These are phyloP conservation scores for Thelephora terrestris DNA, from an alignment of 1,284 basidiomycete species.

Conservation along the genomic window DNA sequence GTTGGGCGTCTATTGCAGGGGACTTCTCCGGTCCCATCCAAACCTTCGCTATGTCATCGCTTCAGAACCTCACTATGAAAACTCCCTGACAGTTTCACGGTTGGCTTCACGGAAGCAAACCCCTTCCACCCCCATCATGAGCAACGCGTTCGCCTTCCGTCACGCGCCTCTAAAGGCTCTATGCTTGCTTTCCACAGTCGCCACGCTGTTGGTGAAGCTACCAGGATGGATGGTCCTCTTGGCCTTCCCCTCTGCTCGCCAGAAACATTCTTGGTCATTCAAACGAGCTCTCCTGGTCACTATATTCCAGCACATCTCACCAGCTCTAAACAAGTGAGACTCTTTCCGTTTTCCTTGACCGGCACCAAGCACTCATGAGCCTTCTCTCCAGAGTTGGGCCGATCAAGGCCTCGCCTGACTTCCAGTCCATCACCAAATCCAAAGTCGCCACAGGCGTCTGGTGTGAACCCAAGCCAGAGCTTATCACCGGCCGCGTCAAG, in stretches of 20 bases:
- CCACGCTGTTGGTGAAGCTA: conserved; percentile 32
- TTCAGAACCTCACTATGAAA: too few species aligned
- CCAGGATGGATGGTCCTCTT: conserved; percentile 33
- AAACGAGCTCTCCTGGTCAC: conserved; percentile 28
- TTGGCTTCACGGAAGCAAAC: too few species aligned
- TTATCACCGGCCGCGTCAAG: conserved; percentile 39
- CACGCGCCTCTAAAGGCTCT: conserved; percentile 11
- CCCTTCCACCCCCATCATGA: background rate
- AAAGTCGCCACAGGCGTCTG: conserved; percentile 37
- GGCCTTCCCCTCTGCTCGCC: conserved; percentile 16
- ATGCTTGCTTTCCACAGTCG: conserved; percentile 15
- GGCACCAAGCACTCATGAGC: conserved; percentile 1
- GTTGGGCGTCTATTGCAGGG: too few species aligned
- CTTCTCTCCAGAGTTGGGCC: conserved; percentile 19
- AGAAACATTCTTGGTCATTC: conserved; percentile 21
- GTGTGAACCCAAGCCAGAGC: conserved; percentile 35
- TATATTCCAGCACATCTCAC: conserved; percentile 18
- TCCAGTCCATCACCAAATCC: conserved; percentile 30
- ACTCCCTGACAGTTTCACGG: too few species aligned
- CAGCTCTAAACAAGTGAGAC: conserved; percentile 2
- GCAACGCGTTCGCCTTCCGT: conserved; percentile 6
- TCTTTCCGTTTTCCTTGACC: conserved; percentile 15
- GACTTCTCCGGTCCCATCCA: too few species aligned
- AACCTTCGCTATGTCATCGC: too few species aligned
- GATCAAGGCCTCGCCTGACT: conserved; percentile 23